Evolutionary conservation across 176 grass and related monocot genomes (phyloP), one percentile per base, ranked within the genome.

Genomic region (Musa beccarii): DNA sequence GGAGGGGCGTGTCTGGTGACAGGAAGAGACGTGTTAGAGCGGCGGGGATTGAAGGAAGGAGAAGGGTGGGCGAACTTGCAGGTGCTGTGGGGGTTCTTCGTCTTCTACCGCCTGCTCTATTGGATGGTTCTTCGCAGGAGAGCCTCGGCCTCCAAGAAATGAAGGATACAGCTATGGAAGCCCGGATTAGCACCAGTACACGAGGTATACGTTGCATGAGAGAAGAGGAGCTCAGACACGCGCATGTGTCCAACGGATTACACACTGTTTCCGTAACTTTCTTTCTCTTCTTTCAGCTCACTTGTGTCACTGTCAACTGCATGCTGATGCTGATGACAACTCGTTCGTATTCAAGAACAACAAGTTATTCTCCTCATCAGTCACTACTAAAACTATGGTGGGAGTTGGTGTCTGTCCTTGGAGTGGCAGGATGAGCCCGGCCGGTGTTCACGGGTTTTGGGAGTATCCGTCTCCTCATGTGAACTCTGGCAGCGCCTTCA

Each of bases 101-200:
- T 98, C 52, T 91, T 93, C 61, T 98, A 98, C 79, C 78, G 95
- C 63, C 84, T 93, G 52, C 95, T 98, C 53, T 98, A 98, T 78
- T 98, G 95, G 95, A 82, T 75, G 14, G 88, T 98, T 52, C 95
- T 98, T 50, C 87, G 84, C 80, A 75, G 95, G 69, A 86, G 84
- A 59, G 84, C 95, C 2, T 21, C 49, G n/a, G 34, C 68, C 14
- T 70, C 68, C 49, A 61, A 61, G 57, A 61, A 61, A 61, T 61
- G 15, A 61, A 8, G 2, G 16, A n/a, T 6, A 43, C 34, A 43
- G 3, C 4, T 43, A 43, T 43, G 34, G 3, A 43, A 43, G 3
- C 34, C 6, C 34, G 4, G 34, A 43, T 43, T 43, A 43, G 34
- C 34, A 43, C 3, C 34, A 43, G 34, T 43, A 0, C 4, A 5